A percentile compares a stretch with the other conserved stretches of the same genome.
These are phyloP conservation scores for Nymphaea colorata DNA, from an alignment of 164 flowering plant genomes.

Conservation along the genomic window DNA sequence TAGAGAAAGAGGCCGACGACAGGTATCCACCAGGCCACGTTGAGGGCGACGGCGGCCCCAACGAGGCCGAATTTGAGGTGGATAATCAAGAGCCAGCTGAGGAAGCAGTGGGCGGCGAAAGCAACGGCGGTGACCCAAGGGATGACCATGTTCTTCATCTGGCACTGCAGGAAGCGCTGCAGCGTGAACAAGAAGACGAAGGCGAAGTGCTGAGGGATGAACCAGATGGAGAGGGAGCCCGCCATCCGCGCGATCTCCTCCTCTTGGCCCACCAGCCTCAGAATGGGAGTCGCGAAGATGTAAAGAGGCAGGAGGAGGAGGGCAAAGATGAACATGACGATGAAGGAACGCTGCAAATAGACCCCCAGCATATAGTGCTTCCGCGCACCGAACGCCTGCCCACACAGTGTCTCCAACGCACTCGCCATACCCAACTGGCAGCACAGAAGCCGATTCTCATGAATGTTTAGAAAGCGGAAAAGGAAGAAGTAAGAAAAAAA, in stretches of 20 bases:
- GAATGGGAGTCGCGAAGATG: conserved; percentile 15
- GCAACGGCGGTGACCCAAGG: conserved; percentile 18
- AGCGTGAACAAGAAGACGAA: conserved; percentile 16
- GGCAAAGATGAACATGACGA: conserved; percentile 9
- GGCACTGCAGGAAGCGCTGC: conserved; percentile 36
- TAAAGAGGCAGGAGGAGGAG: conserved; percentile 15
- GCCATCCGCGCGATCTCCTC: conserved; percentile 18
- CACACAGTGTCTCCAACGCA: conserved; percentile 26
- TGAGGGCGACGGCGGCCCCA: conserved; percentile 31
- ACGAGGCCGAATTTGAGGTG: conserved; percentile 15
- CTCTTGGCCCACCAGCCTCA: conserved; percentile 16
- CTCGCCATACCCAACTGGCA: conserved; percentile 16
- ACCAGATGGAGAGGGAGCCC: conserved; percentile 26
- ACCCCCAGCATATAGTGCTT: conserved; percentile 33
- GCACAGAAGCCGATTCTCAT: too few species aligned
- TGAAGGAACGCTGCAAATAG: conserved; percentile 29
- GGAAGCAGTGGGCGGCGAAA: conserved; percentile 16
- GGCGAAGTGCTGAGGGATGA: conserved; percentile 23
- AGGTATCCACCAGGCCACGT: conserved; percentile 32
- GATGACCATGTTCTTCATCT: conserved; percentile 30
- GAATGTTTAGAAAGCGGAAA: too few species aligned
- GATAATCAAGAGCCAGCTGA: background rate
- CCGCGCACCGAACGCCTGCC: conserved; percentile 32
- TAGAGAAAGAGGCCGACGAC: conserved; percentile 27
- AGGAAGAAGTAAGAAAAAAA: too few species aligned